Evolutionary conservation across 2,329 filamentous ascomycete species (phyloP).

Genomic region (Penicillium hordei): DNA sequence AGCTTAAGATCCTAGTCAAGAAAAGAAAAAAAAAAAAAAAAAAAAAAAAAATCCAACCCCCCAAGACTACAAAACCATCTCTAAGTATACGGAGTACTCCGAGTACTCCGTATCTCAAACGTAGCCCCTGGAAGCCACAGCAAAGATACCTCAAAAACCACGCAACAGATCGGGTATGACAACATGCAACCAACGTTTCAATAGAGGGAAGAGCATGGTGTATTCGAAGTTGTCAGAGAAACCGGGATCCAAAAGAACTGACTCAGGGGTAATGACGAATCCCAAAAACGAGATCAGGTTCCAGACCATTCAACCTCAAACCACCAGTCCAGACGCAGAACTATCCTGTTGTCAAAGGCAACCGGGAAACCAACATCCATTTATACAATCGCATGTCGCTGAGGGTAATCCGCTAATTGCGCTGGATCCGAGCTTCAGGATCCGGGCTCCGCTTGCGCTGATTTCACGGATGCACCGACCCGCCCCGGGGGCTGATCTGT

Average conservation of each 20-base stretch:
- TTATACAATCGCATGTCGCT: slow-evolving; percentile 4
- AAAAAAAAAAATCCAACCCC: not conserved
- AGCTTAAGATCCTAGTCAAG: not conserved
- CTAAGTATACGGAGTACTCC: not conserved
- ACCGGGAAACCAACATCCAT: slow-evolving; percentile 8
- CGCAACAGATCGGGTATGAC: not conserved
- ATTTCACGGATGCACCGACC: not conserved
- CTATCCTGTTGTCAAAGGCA: slow-evolving; percentile 14
- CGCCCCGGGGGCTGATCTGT: not conserved
- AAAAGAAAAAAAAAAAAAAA: not conserved
- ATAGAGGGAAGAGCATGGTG: not conserved
- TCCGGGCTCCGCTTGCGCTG: slow-evolving; percentile 4
- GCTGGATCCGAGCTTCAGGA: slow-evolving; percentile 6
- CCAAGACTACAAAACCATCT: not conserved
- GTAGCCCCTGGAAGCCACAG: slow-evolving; percentile 4
- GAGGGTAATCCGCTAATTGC: slow-evolving; percentile 5
- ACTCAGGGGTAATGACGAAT: slow-evolving; percentile 14
- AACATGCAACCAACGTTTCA: slow-evolving; percentile 1
- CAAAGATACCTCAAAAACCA: not conserved
- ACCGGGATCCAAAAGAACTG: slow-evolving; percentile 3
- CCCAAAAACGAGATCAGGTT: slow-evolving; percentile 9
- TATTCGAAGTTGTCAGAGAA: slow-evolving; percentile 9
- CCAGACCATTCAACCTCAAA: not conserved
- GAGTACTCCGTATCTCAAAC: not conserved
- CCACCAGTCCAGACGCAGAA: slow-evolving; percentile 1